Base-by-base conservation (phyloP, 169 alveolate genomes). In the Ichthyophthirius multifiliis region DNA sequence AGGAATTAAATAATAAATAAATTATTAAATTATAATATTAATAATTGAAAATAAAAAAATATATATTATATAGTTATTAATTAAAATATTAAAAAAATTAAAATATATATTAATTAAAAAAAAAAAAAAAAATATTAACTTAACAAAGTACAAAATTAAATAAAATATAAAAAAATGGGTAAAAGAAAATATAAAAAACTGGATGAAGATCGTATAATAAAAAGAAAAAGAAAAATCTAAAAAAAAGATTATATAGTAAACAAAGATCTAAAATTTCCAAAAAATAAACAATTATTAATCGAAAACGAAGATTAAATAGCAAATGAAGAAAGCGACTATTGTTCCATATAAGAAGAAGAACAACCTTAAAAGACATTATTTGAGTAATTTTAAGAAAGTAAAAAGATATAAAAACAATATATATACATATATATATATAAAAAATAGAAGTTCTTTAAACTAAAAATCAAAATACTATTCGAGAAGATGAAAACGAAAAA, bases 171-270 rank as follows among this genome's bases (percentile, higher is more conserved):
- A 27, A 10, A 5, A 5, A 55, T 55, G 71, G 71, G 71, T 27
- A 55, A 55, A 55, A 55, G 71, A 55, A 55, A 55, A 27, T 27
- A 55, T 27, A 55, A 55, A 55, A 13, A 55, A 5, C 39, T 10
- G 31, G 71, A 55, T 18, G 71, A 55, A 20, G 71, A 55, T 27
- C 71, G 71, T 55, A 55, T 55, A 55, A 9, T 34, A 55, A 55
- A 39, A 55, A 55, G 71, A 55, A 18, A 27, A 23, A 0, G 43
- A 10, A 5, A 10, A 55, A 45, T 41, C 1, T 27, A 55, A 55
- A 10, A 55, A 10, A 16, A 55, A 55, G 5, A 27, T 1, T 10
- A 20, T 27, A 18, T 27, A 27, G 39, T 20, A 18, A 4, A 16
- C 12, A 23, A 55, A 55, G 71, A 55, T 0, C 18, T 15, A 55